These are phyloP conservation scores for Carpinus fangiana DNA, from an alignment of 306 rosid genomes.

Conservation along the genomic window DNA sequence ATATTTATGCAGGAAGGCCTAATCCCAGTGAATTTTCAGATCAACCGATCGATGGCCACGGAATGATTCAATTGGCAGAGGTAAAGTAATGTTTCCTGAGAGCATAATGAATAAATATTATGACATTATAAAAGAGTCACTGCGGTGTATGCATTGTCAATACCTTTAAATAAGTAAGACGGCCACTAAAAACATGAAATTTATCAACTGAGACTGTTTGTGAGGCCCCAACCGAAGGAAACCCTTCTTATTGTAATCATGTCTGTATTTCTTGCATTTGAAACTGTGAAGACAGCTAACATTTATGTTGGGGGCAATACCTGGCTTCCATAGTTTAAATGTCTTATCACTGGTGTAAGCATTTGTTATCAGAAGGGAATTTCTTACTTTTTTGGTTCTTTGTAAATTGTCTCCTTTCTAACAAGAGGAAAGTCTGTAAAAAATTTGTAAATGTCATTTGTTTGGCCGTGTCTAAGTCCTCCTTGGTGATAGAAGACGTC, in stretches of 20 bases:
- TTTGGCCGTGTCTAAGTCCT: neutral
- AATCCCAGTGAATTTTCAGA: conserved; percentile 36
- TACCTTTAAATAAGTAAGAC: too few relatives aligned
- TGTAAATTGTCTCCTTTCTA: neutral
- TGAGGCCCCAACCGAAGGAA: neutral
- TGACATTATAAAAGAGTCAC: neutral
- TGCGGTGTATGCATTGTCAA: too few relatives aligned
- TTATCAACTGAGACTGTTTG: neutral
- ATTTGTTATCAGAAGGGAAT: neutral
- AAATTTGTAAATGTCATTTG: neutral
- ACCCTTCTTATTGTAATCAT: neutral
- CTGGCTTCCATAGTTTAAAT: neutral
- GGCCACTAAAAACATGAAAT: too few relatives aligned
- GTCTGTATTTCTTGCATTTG: neutral
- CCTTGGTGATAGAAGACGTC: neutral
- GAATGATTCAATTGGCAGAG: conserved; percentile 47
- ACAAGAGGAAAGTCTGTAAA: neutral
- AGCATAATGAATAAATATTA: conserved; percentile 2
- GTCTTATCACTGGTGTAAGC: too few relatives aligned
- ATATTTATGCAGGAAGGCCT: conserved; percentile 48
- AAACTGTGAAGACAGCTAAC: neutral
- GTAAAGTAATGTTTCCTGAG: conserved; percentile 38
- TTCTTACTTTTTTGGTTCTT: neutral
- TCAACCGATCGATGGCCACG: conserved; percentile 34
- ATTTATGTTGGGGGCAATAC: neutral